Conservation (phyloP, 164 flowering plant species). For the Dillenia turbinata region DNA sequence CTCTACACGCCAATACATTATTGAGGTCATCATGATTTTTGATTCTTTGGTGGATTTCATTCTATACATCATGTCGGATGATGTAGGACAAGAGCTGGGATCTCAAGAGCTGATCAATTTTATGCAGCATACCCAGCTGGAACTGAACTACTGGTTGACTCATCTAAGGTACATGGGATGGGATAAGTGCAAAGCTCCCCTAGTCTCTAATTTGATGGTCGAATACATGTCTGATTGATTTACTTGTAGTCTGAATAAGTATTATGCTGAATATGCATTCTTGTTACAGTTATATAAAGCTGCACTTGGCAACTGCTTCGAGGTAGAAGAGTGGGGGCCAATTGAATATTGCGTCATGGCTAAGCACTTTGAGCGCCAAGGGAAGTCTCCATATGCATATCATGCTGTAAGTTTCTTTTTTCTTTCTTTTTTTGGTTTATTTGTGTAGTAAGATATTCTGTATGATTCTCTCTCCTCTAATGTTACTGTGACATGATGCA, state of each 20-base stretch:
- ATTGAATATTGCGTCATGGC: conserved; percentile 82
- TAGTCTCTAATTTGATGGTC: not conserved
- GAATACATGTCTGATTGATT: not conserved
- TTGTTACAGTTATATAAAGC: conserved; percentile 71
- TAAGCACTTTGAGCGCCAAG: conserved; percentile 94
- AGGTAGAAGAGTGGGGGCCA: conserved; percentile 91
- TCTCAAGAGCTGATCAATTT: conserved; percentile 74
- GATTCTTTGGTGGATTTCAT: conserved; percentile 3
- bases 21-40: not conserved
- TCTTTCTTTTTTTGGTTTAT: not conserved
- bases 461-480: no score
- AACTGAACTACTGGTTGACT: conserved; percentile 68
- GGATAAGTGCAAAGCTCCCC: not conserved
- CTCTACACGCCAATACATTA: not conserved
- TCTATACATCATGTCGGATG: not conserved
- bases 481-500: no score
- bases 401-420: conserved; percentile 64
- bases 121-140: conserved; percentile 92
- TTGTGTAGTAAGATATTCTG: not conserved
- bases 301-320: conserved; percentile 88
- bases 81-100: conserved; percentile 89
- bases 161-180: conserved; percentile 52
- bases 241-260: not conserved
- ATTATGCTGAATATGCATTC: conserved; percentile 2
- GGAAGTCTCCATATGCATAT: conserved; percentile 87